A percentile compares a stretch with the other conserved stretches of the same genome.
Evolutionary conservation across 1,284 basidiomycete genomes (phyloP).

Genomic region (Marasmius tenuissimus): DNA sequence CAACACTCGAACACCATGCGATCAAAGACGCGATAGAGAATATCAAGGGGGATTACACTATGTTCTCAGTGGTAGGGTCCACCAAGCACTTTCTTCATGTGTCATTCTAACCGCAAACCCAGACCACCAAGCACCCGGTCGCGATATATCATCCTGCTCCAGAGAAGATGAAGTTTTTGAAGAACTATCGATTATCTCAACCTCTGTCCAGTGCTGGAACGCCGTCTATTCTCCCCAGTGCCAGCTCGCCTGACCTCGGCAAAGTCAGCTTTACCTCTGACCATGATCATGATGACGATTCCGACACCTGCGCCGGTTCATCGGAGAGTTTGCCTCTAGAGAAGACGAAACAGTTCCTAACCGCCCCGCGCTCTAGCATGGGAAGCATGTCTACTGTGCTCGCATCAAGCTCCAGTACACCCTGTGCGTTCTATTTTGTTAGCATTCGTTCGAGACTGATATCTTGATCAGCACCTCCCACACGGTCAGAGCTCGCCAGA

Average conservation of each 20-base stretch:
- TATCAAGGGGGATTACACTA: slow-evolving; percentile 36
- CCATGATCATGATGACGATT: neutral
- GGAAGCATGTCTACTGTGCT: neutral
- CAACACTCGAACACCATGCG: slow-evolving; percentile 51
- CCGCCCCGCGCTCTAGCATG: neutral
- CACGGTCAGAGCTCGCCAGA: slow-evolving; percentile 20
- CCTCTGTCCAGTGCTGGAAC: neutral
- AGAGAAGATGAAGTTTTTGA: slow-evolving; percentile 11
- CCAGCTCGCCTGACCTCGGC: neutral
- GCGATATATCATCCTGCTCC: slow-evolving; percentile 16
- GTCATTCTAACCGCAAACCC: neutral
- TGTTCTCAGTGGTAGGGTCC: slow-evolving; percentile 21
- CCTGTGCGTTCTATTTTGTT: neutral
- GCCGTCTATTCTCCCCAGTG: neutral
- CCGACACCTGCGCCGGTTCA: neutral
- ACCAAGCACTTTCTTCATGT: neutral
- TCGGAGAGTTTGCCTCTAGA: neutral
- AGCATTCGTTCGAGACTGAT: neutral
- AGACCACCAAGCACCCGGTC: slow-evolving; percentile 11
- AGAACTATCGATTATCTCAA: neutral
- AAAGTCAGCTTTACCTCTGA: neutral
- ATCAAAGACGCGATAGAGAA: slow-evolving; percentile 59
- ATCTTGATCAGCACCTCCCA: neutral
- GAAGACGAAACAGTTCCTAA: neutral
- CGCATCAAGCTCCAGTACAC: neutral